These are phyloP conservation scores for Rubus idaeus DNA, from an alignment of 306 rosid species.

Conservation along the genomic window DNA sequence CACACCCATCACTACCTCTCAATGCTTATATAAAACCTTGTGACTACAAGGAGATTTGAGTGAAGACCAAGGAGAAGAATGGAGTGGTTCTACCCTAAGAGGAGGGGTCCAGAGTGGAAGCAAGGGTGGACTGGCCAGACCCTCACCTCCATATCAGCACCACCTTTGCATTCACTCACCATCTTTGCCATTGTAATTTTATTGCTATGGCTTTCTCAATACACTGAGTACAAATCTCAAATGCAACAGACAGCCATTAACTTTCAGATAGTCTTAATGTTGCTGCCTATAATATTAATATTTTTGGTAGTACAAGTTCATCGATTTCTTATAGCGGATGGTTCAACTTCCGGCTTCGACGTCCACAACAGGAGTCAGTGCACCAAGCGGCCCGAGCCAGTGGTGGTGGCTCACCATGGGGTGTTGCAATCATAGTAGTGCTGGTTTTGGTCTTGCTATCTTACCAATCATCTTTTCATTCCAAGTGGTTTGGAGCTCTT, in stretches of 20 bases:
- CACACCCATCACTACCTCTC: constrained; percentile 4
- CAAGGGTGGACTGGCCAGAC: constrained; percentile 52
- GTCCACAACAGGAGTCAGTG: constrained; percentile 3
- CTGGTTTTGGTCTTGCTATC: constrained; percentile 43
- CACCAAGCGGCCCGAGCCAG: constrained; percentile 29
- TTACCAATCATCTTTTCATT: constrained; percentile 46
- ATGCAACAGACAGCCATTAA: constrained; percentile 32
- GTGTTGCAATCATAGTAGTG: constrained; percentile 41
- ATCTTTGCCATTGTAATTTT: constrained; percentile 63
- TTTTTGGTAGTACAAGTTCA: constrained; percentile 48
- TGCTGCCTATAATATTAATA: constrained; percentile 46
- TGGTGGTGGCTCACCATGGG: constrained; percentile 39
- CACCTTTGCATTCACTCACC: constrained; percentile 52
- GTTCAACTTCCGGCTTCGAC: constrained; percentile 32
- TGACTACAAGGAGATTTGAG: neutral
- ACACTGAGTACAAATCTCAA: constrained; percentile 46
- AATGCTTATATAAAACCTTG: constrained; percentile 3
- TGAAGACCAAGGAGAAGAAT: constrained; percentile 33
- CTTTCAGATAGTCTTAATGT: constrained; percentile 53
- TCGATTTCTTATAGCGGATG: constrained; percentile 32
- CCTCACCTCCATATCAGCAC: constrained; percentile 54
- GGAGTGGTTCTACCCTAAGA: constrained; percentile 60
- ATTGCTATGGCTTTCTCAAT: constrained; percentile 61
- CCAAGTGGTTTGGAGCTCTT: constrained; percentile 55
- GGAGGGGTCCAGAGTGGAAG: constrained; percentile 72